These are phyloP conservation scores for Trypanosoma congolense DNA, from an alignment of 208 protist genomes.

Conservation along the genomic window DNA sequence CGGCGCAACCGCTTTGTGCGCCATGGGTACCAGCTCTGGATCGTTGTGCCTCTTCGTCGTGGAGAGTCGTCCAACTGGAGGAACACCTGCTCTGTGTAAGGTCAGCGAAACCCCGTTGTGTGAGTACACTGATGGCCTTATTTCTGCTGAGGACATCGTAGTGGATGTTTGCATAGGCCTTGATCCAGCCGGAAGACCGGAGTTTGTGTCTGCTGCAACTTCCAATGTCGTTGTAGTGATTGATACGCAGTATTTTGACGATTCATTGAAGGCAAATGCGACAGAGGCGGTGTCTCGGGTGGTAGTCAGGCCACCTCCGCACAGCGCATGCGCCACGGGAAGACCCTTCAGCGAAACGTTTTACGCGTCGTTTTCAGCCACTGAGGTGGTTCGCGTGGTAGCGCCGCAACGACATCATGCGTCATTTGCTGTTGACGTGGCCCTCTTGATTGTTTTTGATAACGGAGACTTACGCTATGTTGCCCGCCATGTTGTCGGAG, in stretches of 20 bases:
- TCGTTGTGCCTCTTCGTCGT: slow-evolving; percentile 44
- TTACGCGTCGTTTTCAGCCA: slow-evolving; percentile 26
- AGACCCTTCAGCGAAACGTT: slow-evolving; percentile 31
- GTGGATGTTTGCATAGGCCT: slow-evolving; percentile 43
- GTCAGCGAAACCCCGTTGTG: slow-evolving; percentile 33
- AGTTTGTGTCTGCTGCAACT: slow-evolving; percentile 56
- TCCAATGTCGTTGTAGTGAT: slow-evolving; percentile 35
- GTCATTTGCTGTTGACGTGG: slow-evolving; percentile 58
- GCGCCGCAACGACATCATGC: slow-evolving; percentile 44
- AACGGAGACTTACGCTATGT: slow-evolving; percentile 58
- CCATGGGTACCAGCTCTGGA: slow-evolving; percentile 53
- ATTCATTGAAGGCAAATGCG: slow-evolving; percentile 24
- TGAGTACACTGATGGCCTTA: slow-evolving; percentile 24
- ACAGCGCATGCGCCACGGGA: slow-evolving; percentile 3
- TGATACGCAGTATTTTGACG: slow-evolving; percentile 30
- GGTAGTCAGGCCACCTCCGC: not conserved
- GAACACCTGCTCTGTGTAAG: slow-evolving; percentile 18
- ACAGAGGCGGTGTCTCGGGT: slow-evolving; percentile 25
- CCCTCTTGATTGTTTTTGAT: slow-evolving; percentile 49
- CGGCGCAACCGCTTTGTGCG: slow-evolving; percentile 33
- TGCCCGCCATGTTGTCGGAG: slow-evolving; percentile 43
- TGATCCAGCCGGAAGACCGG: slow-evolving; percentile 53
- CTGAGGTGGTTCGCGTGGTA: slow-evolving; percentile 55
- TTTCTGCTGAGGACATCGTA: slow-evolving; percentile 32
- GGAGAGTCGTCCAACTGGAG: slow-evolving; percentile 11